Evolutionary conservation across 2,329 filamentous ascomycete genomes (phyloP).

Genomic region (Leptosphaerulina australis): DNA sequence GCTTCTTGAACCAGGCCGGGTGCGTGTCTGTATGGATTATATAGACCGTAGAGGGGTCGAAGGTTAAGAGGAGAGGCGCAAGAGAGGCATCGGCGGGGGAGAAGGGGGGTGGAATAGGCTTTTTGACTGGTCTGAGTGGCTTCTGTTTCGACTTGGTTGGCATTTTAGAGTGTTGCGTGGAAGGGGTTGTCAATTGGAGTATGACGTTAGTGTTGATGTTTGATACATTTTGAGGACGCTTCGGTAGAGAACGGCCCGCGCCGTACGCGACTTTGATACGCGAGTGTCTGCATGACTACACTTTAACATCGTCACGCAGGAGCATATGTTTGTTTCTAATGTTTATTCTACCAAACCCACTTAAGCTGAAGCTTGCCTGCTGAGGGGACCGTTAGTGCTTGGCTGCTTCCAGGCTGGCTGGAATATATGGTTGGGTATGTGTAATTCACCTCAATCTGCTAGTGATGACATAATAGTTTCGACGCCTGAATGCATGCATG

Average conservation of each 20-base stretch:
- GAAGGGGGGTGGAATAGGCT: constrained; percentile 16
- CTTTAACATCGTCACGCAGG: no score
- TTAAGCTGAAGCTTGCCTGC: background rate
- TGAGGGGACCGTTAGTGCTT: background rate
- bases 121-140: constrained; percentile 20
- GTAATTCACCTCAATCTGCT: background rate
- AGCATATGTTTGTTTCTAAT: no score
- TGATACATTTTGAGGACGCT: background rate
- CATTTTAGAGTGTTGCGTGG: constrained; percentile 15
- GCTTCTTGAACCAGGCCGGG: constrained; percentile 73
- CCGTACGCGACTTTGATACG: constrained; percentile 9
- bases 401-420: background rate
- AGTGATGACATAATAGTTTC: background rate
- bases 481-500: background rate
- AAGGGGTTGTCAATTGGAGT: background rate
- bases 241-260: constrained; percentile 14
- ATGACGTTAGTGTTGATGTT: constrained; percentile 18
- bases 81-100: constrained; percentile 65
- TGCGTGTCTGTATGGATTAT: constrained; percentile 81
- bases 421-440: background rate
- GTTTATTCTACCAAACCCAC: background rate
- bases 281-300: background rate
- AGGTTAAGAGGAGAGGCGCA: constrained; percentile 67
- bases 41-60: constrained; percentile 76
- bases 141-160: constrained; percentile 31